These are phyloP conservation scores for Sordariomycetes sp. DNA, from an alignment of 2,329 filamentous ascomycete genomes.

Conservation along the genomic window DNA sequence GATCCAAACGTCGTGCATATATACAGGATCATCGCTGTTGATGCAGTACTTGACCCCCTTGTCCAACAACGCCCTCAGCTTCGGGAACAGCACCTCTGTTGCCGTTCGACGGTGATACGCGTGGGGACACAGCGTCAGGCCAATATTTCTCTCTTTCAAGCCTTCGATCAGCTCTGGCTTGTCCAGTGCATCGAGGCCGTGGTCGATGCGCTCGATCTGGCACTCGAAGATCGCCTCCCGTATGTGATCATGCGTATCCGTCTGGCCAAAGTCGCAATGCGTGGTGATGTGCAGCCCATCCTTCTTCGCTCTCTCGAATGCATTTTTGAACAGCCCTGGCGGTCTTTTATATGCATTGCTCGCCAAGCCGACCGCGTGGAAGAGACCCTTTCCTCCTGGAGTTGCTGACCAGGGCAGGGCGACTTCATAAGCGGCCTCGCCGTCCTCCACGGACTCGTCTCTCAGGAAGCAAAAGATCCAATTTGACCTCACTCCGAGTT, in stretches of 20 bases:
- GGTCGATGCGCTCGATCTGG: constrained; percentile 58
- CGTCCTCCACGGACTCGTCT: constrained; percentile 62
- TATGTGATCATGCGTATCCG: constrained; percentile 41
- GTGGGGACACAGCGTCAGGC: constrained; percentile 60
- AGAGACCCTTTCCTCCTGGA: constrained; percentile 15
- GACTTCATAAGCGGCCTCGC: constrained; percentile 46
- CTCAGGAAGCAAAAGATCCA: constrained; percentile 65
- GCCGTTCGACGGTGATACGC: constrained; percentile 11
- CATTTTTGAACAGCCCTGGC: constrained; percentile 30
- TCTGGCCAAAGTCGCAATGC: constrained; percentile 42
- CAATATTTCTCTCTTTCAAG: constrained; percentile 42
- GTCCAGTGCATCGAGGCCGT: constrained; percentile 57
- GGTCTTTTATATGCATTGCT: constrained; percentile 35
- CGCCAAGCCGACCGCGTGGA: constrained; percentile 35
- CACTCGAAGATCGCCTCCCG: constrained; percentile 36
- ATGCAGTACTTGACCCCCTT: constrained; percentile 56
- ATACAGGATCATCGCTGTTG: constrained; percentile 64
- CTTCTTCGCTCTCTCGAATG: constrained; percentile 21
- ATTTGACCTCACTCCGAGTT: constrained; percentile 25
- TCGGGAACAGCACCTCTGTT: constrained; percentile 38
- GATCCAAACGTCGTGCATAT: constrained; percentile 53
- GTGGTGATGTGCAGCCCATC: constrained; percentile 37
- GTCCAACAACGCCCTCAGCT: constrained; percentile 42
- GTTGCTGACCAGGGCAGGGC: constrained; percentile 18
- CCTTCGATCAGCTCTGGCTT: constrained; percentile 47